Conservation (phyloP, 139 green algal species). For the Haematococcus sp. region DNA sequence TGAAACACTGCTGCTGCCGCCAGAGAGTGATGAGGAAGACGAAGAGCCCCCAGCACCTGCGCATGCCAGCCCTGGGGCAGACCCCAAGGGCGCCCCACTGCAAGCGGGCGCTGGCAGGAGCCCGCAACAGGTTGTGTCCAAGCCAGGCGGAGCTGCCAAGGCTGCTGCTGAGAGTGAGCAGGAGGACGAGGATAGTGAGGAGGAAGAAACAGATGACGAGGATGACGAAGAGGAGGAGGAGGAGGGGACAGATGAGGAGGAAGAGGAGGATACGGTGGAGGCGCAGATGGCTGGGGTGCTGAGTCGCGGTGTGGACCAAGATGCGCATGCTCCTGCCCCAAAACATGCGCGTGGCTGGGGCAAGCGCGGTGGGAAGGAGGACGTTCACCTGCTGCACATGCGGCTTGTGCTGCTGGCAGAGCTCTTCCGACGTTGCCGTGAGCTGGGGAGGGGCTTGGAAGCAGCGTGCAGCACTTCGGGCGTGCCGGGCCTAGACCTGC, state of each 20-base stretch:
- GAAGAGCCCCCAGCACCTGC: neutral
- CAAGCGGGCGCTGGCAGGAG: neutral
- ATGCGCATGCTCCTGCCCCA: neutral
- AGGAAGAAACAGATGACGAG: neutral
- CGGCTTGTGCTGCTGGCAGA: neutral
- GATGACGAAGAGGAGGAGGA: slow-evolving; percentile 11
- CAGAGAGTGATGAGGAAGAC: neutral
- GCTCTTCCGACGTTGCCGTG: neutral
- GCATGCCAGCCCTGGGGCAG: neutral
- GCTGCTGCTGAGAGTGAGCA: neutral
- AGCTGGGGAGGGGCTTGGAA: neutral
- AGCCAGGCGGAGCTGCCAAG: neutral
- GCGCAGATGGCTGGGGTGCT: neutral
- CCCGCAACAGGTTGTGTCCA: neutral
- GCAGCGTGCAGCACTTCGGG: neutral
- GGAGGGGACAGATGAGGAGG: neutral
- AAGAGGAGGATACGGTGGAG: neutral
- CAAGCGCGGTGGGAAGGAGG: neutral
- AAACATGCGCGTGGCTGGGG: neutral
- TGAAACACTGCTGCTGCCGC: neutral
- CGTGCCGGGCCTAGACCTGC: neutral
- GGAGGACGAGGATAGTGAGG: no score
- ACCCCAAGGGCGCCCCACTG: neutral
- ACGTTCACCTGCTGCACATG: neutral
- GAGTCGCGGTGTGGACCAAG: neutral